Evolutionary conservation across 805 yeast genomes (phyloP), one percentile per base, ranked within the genome.

Genomic region (Ogataea corticis): DNA sequence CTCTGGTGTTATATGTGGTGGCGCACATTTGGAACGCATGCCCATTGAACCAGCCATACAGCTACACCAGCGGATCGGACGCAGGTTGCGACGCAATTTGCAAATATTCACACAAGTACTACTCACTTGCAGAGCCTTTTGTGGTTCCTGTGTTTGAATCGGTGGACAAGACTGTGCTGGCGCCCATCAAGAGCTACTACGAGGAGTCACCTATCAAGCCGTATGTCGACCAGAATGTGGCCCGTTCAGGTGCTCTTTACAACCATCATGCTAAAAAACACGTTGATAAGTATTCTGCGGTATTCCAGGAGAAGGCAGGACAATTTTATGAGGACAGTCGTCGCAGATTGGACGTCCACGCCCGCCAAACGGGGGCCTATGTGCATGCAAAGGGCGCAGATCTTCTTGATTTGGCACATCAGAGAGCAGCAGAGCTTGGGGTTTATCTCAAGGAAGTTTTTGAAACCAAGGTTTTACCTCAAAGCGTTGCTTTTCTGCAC

Each of bases 131-230:
- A 2, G 45, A 50, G 33, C 64, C 65, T 18, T 53, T 48, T 18
- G 33, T 50, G 13, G 49, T 32, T 1, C 55, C 59, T 9, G 52
- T 39, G 5, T 12, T 51, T 9, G 44, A 39, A 5, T 33, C 44
- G 16, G 41, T 48, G 15, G 52, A 54, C 21, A 30, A 37, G 16
- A 41, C 41, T 13, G 46, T 57, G 7, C 31, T 50, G 11, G 25
- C 32, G 4, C 59, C 58, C 7, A 45, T 44, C 11, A 14, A 40
- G n/a, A 44, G 44, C 11, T 41, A 38, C 29, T 61, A 60, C 34
- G 47, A 48, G 7, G 31, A 31, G 4, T 58, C 63, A 4, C 52
- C 60, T n/a, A 17, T 61, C 19, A 57, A 58, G 45, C 57, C 59
- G 7, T 33, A 45, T 18, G 59, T 59, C 12, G 63, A 58, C 9